These are phyloP conservation scores for Apiotrichum sp. DNA, from an alignment of 1,284 basidiomycete genomes.

Conservation along the genomic window DNA sequence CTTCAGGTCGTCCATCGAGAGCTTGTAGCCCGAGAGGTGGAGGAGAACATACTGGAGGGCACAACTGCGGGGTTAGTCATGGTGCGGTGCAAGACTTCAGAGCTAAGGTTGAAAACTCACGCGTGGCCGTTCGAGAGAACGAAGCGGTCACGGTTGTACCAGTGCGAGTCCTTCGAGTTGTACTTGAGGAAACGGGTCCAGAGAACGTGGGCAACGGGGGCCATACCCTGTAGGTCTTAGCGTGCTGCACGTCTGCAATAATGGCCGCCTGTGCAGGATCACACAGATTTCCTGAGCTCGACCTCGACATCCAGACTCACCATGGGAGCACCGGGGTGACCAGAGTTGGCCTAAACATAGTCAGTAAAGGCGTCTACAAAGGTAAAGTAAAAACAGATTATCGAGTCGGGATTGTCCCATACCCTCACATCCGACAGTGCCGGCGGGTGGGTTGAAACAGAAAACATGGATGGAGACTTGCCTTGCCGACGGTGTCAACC, in stretches of 20 bases:
- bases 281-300: background rate
- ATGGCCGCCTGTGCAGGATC: too few species aligned
- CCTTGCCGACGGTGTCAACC: slow-evolving; percentile 50
- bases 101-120: slow-evolving; percentile 36
- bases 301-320: slow-evolving; percentile 28
- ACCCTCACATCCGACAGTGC: slow-evolving; percentile 56
- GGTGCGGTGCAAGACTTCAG: too few species aligned
- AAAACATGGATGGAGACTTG: slow-evolving; percentile 34
- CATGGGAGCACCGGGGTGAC: slow-evolving; percentile 89
- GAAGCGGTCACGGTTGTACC: slow-evolving; percentile 76
- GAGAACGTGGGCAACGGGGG: slow-evolving; percentile 79
- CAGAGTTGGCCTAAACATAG: slow-evolving; percentile 70
- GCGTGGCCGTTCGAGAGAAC: slow-evolving; percentile 50
- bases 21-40: slow-evolving; percentile 48
- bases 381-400: background rate
- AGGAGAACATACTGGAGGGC: slow-evolving; percentile 53
- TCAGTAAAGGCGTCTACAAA: background rate
- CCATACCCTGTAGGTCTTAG: slow-evolving; percentile 55
- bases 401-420: background rate
- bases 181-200: slow-evolving; percentile 74
- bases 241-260: background rate
- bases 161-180: slow-evolving; percentile 81
- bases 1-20: slow-evolving; percentile 52
- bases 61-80: slow-evolving; percentile 53
- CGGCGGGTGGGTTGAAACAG: slow-evolving; percentile 52